phyloP scores from a whole-genome alignment of 148 eudicot genomes.

The Rhododendron molle region DNA sequence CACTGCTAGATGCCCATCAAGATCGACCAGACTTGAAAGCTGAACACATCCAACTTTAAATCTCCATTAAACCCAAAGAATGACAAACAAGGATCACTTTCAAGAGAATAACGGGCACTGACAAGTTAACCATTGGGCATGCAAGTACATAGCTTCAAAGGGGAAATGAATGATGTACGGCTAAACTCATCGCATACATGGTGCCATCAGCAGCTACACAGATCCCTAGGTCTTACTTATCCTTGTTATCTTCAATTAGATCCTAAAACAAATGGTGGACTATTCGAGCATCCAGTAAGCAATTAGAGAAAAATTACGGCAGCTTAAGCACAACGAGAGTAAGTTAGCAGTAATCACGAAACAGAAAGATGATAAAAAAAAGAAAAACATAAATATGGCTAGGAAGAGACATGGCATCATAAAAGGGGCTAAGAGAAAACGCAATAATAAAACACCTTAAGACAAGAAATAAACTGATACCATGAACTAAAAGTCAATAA shows the following conservation, averaged over 20 bases:
- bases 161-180: no score
- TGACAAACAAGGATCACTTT: no score
- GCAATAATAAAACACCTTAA: background rate
- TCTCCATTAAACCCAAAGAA: no score
- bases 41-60: no score
- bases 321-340: background rate
- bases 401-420: background rate
- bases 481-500: background rate
- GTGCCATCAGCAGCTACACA: background rate
- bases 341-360: background rate
- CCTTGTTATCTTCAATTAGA: background rate
- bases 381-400: background rate
- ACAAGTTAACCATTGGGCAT: no score
- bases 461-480: background rate
- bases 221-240: background rate
- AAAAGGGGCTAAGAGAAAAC: background rate
- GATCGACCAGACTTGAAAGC: no score
- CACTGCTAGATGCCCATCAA: no score
- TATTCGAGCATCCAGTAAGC: background rate
- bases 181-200: background rate
- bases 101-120: no score
- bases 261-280: background rate
- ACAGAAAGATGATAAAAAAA: background rate
- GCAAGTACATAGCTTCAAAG: no score
- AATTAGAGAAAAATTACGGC: background rate